Evolutionary conservation across 192 early-diverging fungal genomes (phyloP), one percentile per base, ranked within the genome.

Genomic region (Gryganskiella cystojenkinii): DNA sequence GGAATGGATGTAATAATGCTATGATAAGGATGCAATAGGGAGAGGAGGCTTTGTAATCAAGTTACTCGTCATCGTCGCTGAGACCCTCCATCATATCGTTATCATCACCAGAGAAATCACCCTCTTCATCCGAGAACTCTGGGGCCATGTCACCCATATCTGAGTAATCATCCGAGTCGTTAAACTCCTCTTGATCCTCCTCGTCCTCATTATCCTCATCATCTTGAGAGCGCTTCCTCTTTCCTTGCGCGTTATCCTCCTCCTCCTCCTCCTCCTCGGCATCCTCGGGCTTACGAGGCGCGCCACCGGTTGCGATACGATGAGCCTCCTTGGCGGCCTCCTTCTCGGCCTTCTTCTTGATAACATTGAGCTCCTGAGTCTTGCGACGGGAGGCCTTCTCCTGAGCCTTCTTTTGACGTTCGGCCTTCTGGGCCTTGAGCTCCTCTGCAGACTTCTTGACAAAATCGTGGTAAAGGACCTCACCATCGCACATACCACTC

Each of bases 381-480:
- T 86, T 84, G 67, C 93, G 84, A 34, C 96, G 86, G 28, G 83
- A 80, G 2, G 89, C 93, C 80, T 89, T 89, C 59, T 90, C 87
- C 40, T 85, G 80, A 53, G 82, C 69, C 62, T 89, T 86, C 64
- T 85, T 84, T 67, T 92, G 84, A 49, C 88, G 86, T 55, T 82
- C 82, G 43, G 64, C 61, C 61, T 91, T 82, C 28, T 87, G 83
- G 63, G 88, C 84, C 72, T 88, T 88, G 44, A 96, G 66, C 79
- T 99, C 91, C 47, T 86, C 86, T 42, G 87, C 65, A 4, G 94
- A 84, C 71, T 95, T 94, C 46, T 87, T 79, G 43, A 95, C 91
- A 67, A 89, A 90, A 49, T 87, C 87, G 83, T 99, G 96, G 81
- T 92, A 94, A 28, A 99, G 79, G n/a, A 99, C 90, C 50, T 97